Evolutionary conservation across 2,329 filamentous ascomycete genomes (phyloP).

Genomic region (Grosmannia huntii): DNA sequence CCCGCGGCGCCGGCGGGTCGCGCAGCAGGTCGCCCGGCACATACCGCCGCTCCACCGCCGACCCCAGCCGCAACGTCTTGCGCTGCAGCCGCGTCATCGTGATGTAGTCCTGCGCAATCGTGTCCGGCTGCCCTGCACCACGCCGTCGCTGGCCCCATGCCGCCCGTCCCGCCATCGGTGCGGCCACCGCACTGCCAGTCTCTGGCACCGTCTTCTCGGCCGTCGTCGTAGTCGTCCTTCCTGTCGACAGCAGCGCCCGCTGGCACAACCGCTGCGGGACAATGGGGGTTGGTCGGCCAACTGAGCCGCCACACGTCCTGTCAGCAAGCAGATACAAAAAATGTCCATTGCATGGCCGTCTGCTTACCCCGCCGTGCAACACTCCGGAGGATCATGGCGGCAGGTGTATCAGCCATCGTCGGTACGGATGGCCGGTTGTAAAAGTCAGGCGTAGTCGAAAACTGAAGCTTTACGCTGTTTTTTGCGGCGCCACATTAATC

Average conservation of each 20-base stretch:
- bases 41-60: slow-evolving; percentile 42
- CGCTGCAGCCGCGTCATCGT: slow-evolving; percentile 28
- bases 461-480: background rate
- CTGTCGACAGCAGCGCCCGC: slow-evolving; percentile 24
- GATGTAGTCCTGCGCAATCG: slow-evolving; percentile 23
- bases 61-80: slow-evolving; percentile 35
- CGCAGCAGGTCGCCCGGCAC: slow-evolving; percentile 51
- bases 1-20: slow-evolving; percentile 62
- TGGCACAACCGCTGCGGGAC: slow-evolving; percentile 17
- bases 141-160: slow-evolving; percentile 1
- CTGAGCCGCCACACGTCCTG: background rate
- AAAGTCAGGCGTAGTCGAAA: background rate
- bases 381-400: slow-evolving; percentile 44
- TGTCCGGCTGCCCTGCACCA: slow-evolving; percentile 5
- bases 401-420: slow-evolving; percentile 4
- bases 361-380: slow-evolving; percentile 40
- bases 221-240: slow-evolving; percentile 17
- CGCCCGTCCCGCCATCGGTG: background rate
- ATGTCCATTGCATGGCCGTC: background rate
- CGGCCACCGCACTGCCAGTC: background rate
- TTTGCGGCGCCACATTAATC: slow-evolving; percentile 1
- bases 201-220: slow-evolving; percentile 14
- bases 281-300: background rate
- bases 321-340: background rate
- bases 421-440: background rate